phyloP scores from a whole-genome alignment of 2,329 filamentous ascomycete genomes.

The Phyllosticta paracitricarpa region DNA sequence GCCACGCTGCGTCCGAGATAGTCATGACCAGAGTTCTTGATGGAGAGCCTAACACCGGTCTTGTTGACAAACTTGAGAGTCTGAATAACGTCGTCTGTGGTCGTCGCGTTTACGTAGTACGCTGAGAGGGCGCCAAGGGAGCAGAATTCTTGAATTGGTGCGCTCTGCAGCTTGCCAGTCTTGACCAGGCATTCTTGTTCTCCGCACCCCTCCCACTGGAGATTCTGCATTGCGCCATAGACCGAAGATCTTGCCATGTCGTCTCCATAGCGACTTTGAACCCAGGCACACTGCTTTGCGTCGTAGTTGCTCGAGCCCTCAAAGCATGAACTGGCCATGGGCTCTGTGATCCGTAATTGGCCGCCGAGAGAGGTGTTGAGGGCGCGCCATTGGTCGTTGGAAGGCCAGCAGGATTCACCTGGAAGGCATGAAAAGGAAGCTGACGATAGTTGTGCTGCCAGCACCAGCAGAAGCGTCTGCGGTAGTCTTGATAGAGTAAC shows the following conservation, averaged over 20 bases:
- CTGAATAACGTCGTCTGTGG: constrained; percentile 15
- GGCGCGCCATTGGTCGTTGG: background rate
- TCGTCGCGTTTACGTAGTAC: constrained; percentile 17
- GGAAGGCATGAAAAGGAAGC: constrained; percentile 6
- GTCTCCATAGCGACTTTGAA: background rate
- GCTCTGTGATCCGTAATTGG: background rate
- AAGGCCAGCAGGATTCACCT: constrained; percentile 4
- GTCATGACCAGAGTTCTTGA: constrained; percentile 20
- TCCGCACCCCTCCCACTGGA: constrained; percentile 8
- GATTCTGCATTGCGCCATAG: constrained; percentile 6
- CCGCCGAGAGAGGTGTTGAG: constrained; percentile 7
- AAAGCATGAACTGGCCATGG: constrained; percentile 7
- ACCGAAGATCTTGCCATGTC: constrained; percentile 1
- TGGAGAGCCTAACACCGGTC: constrained; percentile 15
- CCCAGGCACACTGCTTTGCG: background rate
- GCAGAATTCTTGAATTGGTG: background rate
- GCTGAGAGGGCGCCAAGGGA: constrained; percentile 8
- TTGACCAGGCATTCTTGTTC: background rate
- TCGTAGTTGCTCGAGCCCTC: background rate
- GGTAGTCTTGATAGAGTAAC: background rate
- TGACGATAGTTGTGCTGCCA: background rate
- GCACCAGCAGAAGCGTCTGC: background rate
- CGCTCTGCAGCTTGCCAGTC: background rate
- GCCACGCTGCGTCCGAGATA: constrained; percentile 16
- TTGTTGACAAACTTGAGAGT: constrained; percentile 15